Evolutionary conservation across 73 alveolate species (phyloP), one percentile per base, ranked within the genome.

Genomic region (Diophrys sp.): DNA sequence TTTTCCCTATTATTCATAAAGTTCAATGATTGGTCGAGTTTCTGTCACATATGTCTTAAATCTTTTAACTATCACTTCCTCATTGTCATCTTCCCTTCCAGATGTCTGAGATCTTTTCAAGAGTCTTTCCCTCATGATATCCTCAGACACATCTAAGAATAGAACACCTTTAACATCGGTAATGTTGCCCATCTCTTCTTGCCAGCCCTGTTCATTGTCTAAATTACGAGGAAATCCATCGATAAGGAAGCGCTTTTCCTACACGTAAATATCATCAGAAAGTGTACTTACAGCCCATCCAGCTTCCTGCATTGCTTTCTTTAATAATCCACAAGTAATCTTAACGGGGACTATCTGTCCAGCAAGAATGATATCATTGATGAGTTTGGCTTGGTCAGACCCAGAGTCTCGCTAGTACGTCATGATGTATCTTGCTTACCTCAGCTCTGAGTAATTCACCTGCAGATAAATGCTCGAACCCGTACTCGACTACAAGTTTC

Each of bases 71-170:
- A 96, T 89, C 54, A 99, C 89, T 90, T 97, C 99, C 67, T 86
- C 93, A 80, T 97, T 97, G 83, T 97, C 99, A 89, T 97, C 99
- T 23, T 90, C 91, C 83, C 99, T 86, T 25, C 99, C 99, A 8
- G 96, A 83, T 30, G 97, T 87, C 85, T 95, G 94, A 29, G 97
- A 96, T 84, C 99, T 85, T 83, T 93, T 91, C 81, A 95, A 73
- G 32, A 97, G 83, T 71, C 99, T 82, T 67, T 91, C 89, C 67
- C 82, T 87, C 94, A 95, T 91, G 14, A 82, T 96, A 68, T 96
- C 98, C 75, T 93, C 98, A 73, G 96, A 90, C 57, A 97, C 93
- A 75, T 97, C 99, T 69, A 97, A 76, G 85, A 94, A 94, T 34
- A 97, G 90, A 56, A 93, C 82, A 31, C 94, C 89, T 29, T 82